Conservation (phyloP, 495 filamentous ascomycete genomes). For the Hypoxylon subgilvum region DNA sequence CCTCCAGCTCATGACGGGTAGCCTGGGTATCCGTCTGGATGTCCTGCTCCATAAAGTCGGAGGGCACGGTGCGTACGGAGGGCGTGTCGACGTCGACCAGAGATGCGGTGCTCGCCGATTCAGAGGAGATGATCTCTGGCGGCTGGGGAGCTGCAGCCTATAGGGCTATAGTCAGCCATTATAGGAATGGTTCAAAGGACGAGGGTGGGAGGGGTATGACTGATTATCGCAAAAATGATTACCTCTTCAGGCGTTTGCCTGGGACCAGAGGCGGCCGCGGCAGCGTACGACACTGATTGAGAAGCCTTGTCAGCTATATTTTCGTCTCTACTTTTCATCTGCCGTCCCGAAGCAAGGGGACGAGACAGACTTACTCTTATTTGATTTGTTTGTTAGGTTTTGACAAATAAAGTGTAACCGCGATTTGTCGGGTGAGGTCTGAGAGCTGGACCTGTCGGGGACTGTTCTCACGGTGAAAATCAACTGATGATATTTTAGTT, state of each 20-base stretch:
- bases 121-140: conserved; percentile 65
- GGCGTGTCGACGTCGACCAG: conserved; percentile 80
- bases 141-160: conserved; percentile 69
- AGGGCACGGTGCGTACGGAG: conserved; percentile 71
- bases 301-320: conserved; percentile 12
- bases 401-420: not conserved
- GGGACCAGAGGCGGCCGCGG: conserved; percentile 73
- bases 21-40: conserved; percentile 78
- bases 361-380: conserved; percentile 12
- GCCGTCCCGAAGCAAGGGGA: not conserved
- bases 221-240: conserved; percentile 29
- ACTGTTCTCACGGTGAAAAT: not conserved
- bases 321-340: not conserved
- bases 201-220: not conserved
- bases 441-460: too few relatives aligned
- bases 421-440: too few relatives aligned
- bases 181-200: not conserved
- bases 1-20: conserved; percentile 51
- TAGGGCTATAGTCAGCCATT: conserved; percentile 18
- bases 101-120: conserved; percentile 62
- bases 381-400: not conserved
- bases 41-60: conserved; percentile 67
- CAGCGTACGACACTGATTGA: conserved; percentile 74
- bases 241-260: conserved; percentile 76
- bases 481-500: not conserved